Base-by-base conservation (phyloP, 164 flowering plant species). In the Tinospora cordifolia region DNA sequence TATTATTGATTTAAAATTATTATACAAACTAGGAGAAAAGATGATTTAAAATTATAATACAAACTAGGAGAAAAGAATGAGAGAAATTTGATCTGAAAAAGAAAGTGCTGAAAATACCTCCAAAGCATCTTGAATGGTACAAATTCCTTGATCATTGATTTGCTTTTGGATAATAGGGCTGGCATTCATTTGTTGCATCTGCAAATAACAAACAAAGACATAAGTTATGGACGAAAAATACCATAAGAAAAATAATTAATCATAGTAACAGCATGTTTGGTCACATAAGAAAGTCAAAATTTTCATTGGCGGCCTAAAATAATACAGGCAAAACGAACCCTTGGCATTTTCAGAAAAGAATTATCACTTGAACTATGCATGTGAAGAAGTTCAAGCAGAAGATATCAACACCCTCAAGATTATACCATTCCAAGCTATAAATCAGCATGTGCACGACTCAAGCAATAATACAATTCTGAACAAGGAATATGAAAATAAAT, bases 41-140 rank as follows among this genome's bases (percentile, higher is more conserved):
- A 15, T 15, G 59, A 22, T 15, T 17, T 51, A 13, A n/a, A 13
- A 17, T 51, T n/a, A n/a, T 51, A 51, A 51, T 14, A 51, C n/a
- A 57, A 36, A n/a, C 7, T 2, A 30, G 15, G 40, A 0, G n/a
- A 70, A 13, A 68, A 22, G 7, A 24, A 34, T 36, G 34, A 66
- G 21, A 65, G 62, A 15, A 63, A 70, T 34, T 30, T 14, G 44
- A 10, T 24, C 51, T 58, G 46, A n/a, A 47, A 34, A 30, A n/a
- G 59, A 19, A 21, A 77, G 36, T 49, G 4, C 66, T 41, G 11
- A 65, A 59, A 44, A 44, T 89, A 94, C 99, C 87, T 14, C 65
- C 66, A 94, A 72, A 64, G 99, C 97, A 68, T 90, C 93, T 84
- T 88, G 91, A 71, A 87, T 63, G 24, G 91, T 85, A 44, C 89